Evolutionary conservation across 208 protist species (phyloP).

Genomic region (Hexamita inflata): DNA sequence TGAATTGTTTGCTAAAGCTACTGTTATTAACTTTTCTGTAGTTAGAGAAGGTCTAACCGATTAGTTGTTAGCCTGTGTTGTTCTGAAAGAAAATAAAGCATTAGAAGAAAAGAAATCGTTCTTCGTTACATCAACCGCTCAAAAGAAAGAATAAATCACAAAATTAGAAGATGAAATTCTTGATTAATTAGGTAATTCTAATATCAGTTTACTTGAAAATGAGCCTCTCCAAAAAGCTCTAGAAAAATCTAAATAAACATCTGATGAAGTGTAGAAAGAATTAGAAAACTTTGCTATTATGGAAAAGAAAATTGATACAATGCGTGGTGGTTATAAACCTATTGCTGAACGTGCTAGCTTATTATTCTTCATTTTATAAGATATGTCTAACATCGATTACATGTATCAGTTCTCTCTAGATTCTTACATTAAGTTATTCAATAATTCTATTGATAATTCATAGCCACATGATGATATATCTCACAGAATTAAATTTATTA

Average conservation of each 20-base stretch:
- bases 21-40: slow-evolving; percentile 89
- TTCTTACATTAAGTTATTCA: slow-evolving; percentile 83
- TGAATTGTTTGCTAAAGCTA: slow-evolving; percentile 84
- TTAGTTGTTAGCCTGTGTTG: slow-evolving; percentile 88
- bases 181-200: slow-evolving; percentile 64
- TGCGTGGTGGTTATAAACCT: slow-evolving; percentile 80
- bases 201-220: slow-evolving; percentile 83
- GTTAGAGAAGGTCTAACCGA: slow-evolving; percentile 87
- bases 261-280: slow-evolving; percentile 72
- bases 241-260: slow-evolving; percentile 82
- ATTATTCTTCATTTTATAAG: slow-evolving; percentile 87
- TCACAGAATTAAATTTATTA: slow-evolving; percentile 75
- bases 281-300: slow-evolving; percentile 71
- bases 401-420: slow-evolving; percentile 98
- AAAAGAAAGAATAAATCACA: slow-evolving; percentile 69
- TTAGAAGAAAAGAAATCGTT: slow-evolving; percentile 74
- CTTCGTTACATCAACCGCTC: slow-evolving; percentile 59
- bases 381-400: slow-evolving; percentile 78
- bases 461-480: slow-evolving; percentile 62
- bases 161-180: slow-evolving; percentile 90
- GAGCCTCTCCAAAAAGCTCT: slow-evolving; percentile 81
- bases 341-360: slow-evolving; percentile 75
- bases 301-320: slow-evolving; percentile 76
- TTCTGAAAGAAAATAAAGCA: slow-evolving; percentile 81
- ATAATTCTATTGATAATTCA: slow-evolving; percentile 78